Evolutionary conservation across 2,329 filamentous ascomycete genomes (phyloP).

Genomic region (Ascochyta pisi): DNA sequence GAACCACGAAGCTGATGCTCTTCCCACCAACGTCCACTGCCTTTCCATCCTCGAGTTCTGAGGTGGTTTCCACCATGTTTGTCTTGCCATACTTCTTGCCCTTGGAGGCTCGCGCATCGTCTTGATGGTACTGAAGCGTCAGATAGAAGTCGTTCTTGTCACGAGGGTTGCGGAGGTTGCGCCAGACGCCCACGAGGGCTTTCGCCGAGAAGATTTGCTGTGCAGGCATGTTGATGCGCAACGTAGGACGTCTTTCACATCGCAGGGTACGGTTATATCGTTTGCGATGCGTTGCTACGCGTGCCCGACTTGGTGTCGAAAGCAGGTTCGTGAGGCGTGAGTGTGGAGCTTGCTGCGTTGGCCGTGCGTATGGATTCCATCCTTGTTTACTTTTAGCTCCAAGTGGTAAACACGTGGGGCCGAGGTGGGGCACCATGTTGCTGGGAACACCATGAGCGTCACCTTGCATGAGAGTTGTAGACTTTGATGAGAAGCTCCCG

Average conservation of each 20-base stretch:
- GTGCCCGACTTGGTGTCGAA: background rate
- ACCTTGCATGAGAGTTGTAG: slow-evolving; percentile 1
- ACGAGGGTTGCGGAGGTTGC: slow-evolving; percentile 40
- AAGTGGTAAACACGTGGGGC: slow-evolving; percentile 8
- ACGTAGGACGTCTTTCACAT: slow-evolving; percentile 2
- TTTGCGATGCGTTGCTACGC: background rate
- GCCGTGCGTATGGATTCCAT: slow-evolving; percentile 8
- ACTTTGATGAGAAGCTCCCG: background rate
- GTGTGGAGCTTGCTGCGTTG: slow-evolving; percentile 10
- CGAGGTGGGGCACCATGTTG: slow-evolving; percentile 5
- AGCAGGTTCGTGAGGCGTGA: slow-evolving; percentile 15
- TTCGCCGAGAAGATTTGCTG: slow-evolving; percentile 45
- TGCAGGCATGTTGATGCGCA: slow-evolving; percentile 26
- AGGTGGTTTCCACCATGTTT: slow-evolving; percentile 21
- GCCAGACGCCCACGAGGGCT: slow-evolving; percentile 44
- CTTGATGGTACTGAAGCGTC: slow-evolving; percentile 44
- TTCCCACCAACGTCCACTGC: slow-evolving; percentile 29
- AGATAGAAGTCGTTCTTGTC: slow-evolving; percentile 43
- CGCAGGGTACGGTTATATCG: background rate
- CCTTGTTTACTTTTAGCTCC: slow-evolving; percentile 17
- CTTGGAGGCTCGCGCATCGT: slow-evolving; percentile 30
- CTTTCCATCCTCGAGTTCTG: slow-evolving; percentile 30
- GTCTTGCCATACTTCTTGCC: slow-evolving; percentile 27
- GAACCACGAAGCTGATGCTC: slow-evolving; percentile 46
- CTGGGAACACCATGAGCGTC: slow-evolving; percentile 9